Conservation (phyloP, 805 yeast species). For the Monosporozyma yasuniensis region DNA sequence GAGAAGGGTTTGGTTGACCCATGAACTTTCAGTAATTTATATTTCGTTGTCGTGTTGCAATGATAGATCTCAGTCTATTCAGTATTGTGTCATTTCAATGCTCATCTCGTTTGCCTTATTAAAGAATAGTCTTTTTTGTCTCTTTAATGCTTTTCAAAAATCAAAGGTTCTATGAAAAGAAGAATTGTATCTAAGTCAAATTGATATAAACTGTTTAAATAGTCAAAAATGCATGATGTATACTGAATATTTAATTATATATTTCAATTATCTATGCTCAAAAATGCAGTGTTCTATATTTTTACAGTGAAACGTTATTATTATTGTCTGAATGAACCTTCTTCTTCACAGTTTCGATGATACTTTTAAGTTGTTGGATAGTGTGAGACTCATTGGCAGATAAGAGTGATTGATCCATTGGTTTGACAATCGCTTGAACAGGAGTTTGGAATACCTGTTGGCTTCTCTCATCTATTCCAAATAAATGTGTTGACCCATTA, state of each 20-base stretch:
- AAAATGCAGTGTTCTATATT: neutral
- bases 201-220: too few species aligned
- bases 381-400: conserved; percentile 7
- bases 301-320: neutral
- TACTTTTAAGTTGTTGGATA: conserved; percentile 17
- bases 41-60: neutral
- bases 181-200: too few species aligned
- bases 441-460: conserved; percentile 19
- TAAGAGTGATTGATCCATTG: neutral
- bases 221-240: too few species aligned
- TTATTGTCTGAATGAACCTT: conserved; percentile 8
- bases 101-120: neutral
- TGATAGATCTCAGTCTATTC: neutral
- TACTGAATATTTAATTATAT: neutral
- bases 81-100: neutral
- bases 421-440: conserved; percentile 5
- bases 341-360: conserved; percentile 24
- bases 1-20: conserved; percentile 4
- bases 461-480: conserved; percentile 1
- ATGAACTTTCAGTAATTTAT: neutral
- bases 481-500: neutral
- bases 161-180: neutral
- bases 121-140: neutral
- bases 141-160: neutral
- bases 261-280: neutral